These are phyloP conservation scores for Dryadomyces quercus-mongolicae DNA, from an alignment of 2,329 filamentous ascomycete species.

Conservation along the genomic window DNA sequence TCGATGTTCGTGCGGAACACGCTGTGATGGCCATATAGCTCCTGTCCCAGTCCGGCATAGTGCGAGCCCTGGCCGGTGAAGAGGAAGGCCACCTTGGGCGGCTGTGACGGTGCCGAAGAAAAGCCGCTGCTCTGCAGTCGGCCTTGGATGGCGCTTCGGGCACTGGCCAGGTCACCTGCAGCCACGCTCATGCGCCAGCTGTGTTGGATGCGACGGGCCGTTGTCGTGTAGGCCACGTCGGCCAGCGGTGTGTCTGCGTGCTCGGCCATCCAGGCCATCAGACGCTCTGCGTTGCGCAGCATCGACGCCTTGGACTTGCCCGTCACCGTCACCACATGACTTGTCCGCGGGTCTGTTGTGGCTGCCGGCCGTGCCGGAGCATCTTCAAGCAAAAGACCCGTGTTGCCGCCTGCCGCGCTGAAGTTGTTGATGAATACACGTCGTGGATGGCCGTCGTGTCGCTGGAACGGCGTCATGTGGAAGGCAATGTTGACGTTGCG, in stretches of 20 bases:
- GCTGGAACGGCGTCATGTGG: constrained; percentile 35
- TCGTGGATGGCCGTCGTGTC: constrained; percentile 33
- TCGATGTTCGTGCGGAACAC: constrained; percentile 41
- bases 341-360: constrained; percentile 36
- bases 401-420: constrained; percentile 60
- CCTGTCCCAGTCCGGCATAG: constrained; percentile 37
- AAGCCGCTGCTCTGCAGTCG: constrained; percentile 28
- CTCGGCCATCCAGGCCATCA: constrained; percentile 40
- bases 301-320: constrained; percentile 44
- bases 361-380: constrained; percentile 26
- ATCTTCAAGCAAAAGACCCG: constrained; percentile 53
- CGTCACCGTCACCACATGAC: constrained; percentile 47
- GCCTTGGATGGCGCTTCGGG: constrained; percentile 27
- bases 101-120: constrained; percentile 27
- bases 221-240: constrained; percentile 54
- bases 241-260: constrained; percentile 40
- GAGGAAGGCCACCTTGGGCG: constrained; percentile 37
- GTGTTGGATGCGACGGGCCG: constrained; percentile 52
- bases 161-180: constrained; percentile 26
- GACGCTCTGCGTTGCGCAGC: constrained; percentile 42
- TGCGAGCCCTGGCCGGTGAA: constrained; percentile 47
- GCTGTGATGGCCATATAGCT: constrained; percentile 33
- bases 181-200: constrained; percentile 40
- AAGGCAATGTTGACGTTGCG: constrained; percentile 48
- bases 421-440: constrained; percentile 55